Percentiles rank a stretch among this genome's conserved stretches.
Conservation (phyloP, 805 yeast genomes). For the Pichia pseudocactophila region DNA sequence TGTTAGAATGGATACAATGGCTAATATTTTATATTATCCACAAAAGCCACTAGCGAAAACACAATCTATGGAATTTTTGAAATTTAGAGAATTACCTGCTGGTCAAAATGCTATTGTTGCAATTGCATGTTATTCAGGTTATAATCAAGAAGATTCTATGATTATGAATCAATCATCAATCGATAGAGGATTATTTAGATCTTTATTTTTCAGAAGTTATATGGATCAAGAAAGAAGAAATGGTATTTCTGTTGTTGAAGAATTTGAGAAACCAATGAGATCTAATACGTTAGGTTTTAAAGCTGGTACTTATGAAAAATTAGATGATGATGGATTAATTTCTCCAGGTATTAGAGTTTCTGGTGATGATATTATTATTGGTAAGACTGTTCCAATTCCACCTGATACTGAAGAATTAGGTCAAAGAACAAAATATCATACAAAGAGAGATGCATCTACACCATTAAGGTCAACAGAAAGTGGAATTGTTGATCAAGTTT, state of each 20-base stretch:
- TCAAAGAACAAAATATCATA: conserved; percentile 96
- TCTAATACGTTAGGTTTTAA: conserved; percentile 91
- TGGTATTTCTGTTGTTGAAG: conserved; percentile 97
- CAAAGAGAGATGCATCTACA: conserved; percentile 97
- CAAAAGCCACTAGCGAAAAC: conserved; percentile 98
- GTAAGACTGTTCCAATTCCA: conserved; percentile 98
- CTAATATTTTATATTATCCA: conserved; percentile 92
- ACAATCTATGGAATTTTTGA: conserved; percentile 93
- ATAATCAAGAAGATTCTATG: conserved; percentile 99
- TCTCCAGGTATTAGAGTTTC: conserved; percentile 98
- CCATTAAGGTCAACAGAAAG: conserved; percentile 94
- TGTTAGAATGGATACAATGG: conserved; percentile 99
- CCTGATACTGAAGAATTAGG: conserved; percentile 98
- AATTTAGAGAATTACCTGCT: conserved; percentile 96
- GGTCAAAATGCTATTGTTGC: conserved; percentile 99
- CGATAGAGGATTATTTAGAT: conserved; percentile 93
- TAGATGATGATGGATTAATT: conserved; percentile 96
- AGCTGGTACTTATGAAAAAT: conserved; percentile 96
- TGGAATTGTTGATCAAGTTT: conserved; percentile 97
- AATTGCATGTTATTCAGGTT: conserved; percentile 95
- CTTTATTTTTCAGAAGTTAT: conserved; percentile 91
- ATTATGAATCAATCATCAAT: conserved; percentile 98
- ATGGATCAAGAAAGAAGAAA: conserved; percentile 98
- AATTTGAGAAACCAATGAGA: conserved; percentile 94
- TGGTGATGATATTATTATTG: conserved; percentile 97